Evolutionary conservation across 305 asterid species (phyloP).

Genomic region (Fraxinus floribunda): DNA sequence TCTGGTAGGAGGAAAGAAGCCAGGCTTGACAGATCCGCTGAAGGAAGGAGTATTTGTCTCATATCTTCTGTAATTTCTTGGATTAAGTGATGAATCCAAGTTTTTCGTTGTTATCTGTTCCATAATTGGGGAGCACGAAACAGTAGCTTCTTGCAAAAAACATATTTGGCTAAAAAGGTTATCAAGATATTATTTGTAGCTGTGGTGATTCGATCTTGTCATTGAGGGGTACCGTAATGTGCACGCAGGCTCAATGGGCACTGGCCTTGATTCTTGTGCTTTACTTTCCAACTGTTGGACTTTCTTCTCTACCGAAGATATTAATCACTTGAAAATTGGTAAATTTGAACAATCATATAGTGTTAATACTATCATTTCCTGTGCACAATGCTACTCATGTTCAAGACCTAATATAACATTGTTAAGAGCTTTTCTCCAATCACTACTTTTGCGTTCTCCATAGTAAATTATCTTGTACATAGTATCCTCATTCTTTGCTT

Average conservation of each 20-base stretch:
- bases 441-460: neutral
- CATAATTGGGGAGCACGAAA: neutral
- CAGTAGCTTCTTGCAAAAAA: slow-evolving; percentile 3
- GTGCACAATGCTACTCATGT: neutral
- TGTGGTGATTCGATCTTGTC: neutral
- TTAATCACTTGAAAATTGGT: neutral
- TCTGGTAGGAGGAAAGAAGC: neutral
- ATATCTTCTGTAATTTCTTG: neutral
- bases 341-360: neutral
- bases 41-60: neutral
- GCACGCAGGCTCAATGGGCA: neutral
- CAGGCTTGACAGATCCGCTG: neutral
- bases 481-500: neutral
- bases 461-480: neutral
- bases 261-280: slow-evolving; percentile 1
- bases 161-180: neutral
- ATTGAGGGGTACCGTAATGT: neutral
- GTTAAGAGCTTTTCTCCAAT: neutral
- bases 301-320: neutral
- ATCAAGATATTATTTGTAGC: neutral
- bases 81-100: neutral
- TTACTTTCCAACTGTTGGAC: slow-evolving; percentile 1
- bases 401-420: neutral
- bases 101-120: neutral
- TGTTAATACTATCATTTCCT: neutral